Percentiles rank a stretch among this genome's conserved stretches.
These are phyloP conservation scores for Cadophora gregata DNA, from an alignment of 2,329 filamentous ascomycete genomes.

Conservation along the genomic window DNA sequence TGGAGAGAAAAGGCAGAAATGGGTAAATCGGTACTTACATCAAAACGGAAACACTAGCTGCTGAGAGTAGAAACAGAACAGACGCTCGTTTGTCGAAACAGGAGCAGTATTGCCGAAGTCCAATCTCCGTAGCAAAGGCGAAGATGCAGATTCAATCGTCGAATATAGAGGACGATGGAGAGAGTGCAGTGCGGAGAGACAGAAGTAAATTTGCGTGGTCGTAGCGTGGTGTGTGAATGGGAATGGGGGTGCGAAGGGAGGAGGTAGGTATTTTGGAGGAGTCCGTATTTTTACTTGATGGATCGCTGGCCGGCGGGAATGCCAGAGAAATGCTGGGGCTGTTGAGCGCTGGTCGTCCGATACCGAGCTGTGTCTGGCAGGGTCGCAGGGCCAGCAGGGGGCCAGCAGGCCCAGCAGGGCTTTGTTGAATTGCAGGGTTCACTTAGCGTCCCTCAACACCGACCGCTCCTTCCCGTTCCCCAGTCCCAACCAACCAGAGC, in stretches of 20 bases:
- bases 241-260: conserved; percentile 3
- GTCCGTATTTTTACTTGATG: conserved; percentile 11
- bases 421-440: conserved; percentile 19
- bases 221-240: not conserved
- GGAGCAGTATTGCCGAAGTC: conserved; percentile 1
- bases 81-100: not conserved
- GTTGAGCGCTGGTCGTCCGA: conserved; percentile 3
- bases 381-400: too few species aligned
- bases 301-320: conserved; percentile 9
- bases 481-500: conserved; percentile 10
- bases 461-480: conserved; percentile 7
- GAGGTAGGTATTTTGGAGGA: conserved; percentile 9
- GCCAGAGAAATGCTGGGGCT: conserved; percentile 15
- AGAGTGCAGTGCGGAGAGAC: not conserved
- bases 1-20: conserved; percentile 15
- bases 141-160: not conserved
- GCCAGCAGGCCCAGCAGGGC: conserved; percentile 1
- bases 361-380: not conserved
- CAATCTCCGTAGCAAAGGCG: not conserved
- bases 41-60: conserved; percentile 22
- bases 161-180: not conserved
- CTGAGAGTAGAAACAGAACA: not conserved
- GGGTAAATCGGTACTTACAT: conserved; percentile 20
- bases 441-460: conserved; percentile 18
- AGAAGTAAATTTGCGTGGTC: not conserved